phyloP scores from a whole-genome alignment of 345 rosid species.

The Lepidium sativum region DNA sequence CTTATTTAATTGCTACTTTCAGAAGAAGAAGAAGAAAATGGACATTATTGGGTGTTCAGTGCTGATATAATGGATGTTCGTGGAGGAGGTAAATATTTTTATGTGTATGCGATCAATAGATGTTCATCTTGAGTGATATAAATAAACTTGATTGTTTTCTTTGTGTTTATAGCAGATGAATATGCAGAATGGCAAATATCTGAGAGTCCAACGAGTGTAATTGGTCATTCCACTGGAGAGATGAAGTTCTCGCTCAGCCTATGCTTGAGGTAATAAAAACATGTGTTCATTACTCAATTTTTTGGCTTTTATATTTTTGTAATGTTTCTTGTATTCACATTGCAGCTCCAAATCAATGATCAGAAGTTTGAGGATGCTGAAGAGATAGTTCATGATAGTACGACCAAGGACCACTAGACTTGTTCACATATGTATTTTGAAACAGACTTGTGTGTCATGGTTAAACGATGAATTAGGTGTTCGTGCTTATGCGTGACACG shows the following conservation, averaged over 20 bases:
- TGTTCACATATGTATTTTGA: background rate
- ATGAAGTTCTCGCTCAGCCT: conserved; percentile 25
- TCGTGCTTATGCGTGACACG: background rate
- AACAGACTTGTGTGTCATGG: background rate
- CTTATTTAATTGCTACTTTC: background rate
- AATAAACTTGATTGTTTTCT: background rate
- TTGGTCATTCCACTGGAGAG: conserved; percentile 85
- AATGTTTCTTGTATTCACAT: background rate
- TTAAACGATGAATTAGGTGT: background rate
- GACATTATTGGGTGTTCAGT: conserved; percentile 69
- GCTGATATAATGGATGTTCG: conserved; percentile 53
- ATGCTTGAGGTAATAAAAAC: no score
- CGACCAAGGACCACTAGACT: conserved; percentile 15
- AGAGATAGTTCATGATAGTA: conserved; percentile 54
- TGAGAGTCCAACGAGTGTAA: conserved; percentile 44
- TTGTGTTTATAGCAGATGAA: conserved; percentile 32
- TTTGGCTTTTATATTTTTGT: background rate
- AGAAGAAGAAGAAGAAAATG: conserved; percentile 43
- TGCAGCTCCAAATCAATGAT: conserved; percentile 81
- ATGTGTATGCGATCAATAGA: background rate
- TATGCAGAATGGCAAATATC: conserved; percentile 47
- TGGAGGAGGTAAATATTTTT: conserved; percentile 38
- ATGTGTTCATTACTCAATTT: no score
- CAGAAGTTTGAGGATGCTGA: conserved; percentile 91
- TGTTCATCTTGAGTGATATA: background rate